A percentile compares a stretch with the other conserved stretches of the same genome.
phyloP scores from a whole-genome alignment of 2,329 filamentous ascomycete genomes.

The Fusarium neocosmosporiellum region DNA sequence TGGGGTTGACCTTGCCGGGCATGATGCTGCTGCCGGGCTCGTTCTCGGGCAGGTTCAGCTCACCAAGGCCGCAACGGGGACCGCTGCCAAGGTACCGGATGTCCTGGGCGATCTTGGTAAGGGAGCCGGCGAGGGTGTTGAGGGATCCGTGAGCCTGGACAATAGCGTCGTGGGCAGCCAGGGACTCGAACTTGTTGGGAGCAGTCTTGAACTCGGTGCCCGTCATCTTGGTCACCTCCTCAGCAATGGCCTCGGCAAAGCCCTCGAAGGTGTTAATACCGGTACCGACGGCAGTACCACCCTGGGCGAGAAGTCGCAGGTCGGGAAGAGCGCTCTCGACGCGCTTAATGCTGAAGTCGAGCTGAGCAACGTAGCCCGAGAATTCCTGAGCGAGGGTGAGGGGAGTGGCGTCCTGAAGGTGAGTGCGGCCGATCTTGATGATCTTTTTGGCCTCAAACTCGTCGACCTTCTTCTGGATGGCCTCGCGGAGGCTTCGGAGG shows the following conservation, averaged over 20 bases:
- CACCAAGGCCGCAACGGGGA: constrained; percentile 93
- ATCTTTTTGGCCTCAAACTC: constrained; percentile 87
- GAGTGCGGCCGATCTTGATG: constrained; percentile 99
- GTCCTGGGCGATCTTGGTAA: constrained; percentile 99
- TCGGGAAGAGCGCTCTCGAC: constrained; percentile 86
- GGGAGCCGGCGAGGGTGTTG: constrained; percentile 90
- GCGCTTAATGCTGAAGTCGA: constrained; percentile 90
- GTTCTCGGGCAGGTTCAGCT: constrained; percentile 95
- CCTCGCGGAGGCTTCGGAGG: constrained; percentile 82
- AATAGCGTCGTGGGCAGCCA: constrained; percentile 95
- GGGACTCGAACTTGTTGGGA: constrained; percentile 98
- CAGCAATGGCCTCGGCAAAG: constrained; percentile 92
- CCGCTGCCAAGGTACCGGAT: constrained; percentile 97
- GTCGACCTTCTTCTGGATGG: constrained; percentile 88
- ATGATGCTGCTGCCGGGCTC: constrained; percentile 98
- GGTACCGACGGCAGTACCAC: constrained; percentile 95
- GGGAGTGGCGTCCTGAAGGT: constrained; percentile 96
- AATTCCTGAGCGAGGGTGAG: constrained; percentile 97
- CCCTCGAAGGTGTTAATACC: constrained; percentile 98
- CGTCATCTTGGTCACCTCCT: constrained; percentile 91
- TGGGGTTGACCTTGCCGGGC: constrained; percentile 99
- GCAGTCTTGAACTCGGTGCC: constrained; percentile 94
- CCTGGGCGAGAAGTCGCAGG: constrained; percentile 89
- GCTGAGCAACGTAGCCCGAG: constrained; percentile 95
- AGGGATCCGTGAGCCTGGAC: constrained; percentile 94